Evolutionary conservation across 176 grass and related monocot species (phyloP), one percentile per base, ranked within the genome.

Genomic region (Oryza australiensis): DNA sequence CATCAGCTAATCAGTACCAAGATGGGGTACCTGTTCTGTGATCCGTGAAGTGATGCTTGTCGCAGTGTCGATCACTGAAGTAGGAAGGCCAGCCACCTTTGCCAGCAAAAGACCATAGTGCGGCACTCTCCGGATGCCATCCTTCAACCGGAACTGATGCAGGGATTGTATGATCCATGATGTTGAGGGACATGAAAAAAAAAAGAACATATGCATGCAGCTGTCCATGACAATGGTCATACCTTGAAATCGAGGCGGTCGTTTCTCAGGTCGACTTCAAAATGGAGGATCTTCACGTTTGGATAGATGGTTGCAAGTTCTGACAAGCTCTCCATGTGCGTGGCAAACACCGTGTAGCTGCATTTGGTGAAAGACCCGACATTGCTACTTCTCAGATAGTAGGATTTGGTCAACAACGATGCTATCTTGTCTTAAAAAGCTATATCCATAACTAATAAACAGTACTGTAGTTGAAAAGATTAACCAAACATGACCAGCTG

Each of bases 241-340:
- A 94, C 95, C 92, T 98, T 98, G 82, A 98, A 98, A 93, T 98
- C 92, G 73, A 94, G 86, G 80, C 88, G 84, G 38, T 89, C 80
- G 41, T 98, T 98, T 79, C 87, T 89, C 65, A 98, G 79, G 80
- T 91, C 88, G 10, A 98, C 95, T 71, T 94, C 90, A 29, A 98
- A 94, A 87, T 98, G 95, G 72, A 94, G 92, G 87, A 88, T 86
- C 86, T 94, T 98, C 84, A 98, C 92, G 74, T 98, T 98, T 73
- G 95, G 95, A 89, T 98, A 98, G 66, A 98, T 70, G 0, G 88
- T 93, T 74, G 92, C 90, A 73, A 98, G 84, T 85, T 94, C 95
- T 83, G 95, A 94, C 53, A 98, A 78, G 41, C 90, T 86, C 76
- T 94, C 95, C 95, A n/a, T n/a, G n/a, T n/a, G n/a, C n/a, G n/a